Conservation (phyloP, 139 green algal genomes). For the Chlorokybus atmophyticus region DNA sequence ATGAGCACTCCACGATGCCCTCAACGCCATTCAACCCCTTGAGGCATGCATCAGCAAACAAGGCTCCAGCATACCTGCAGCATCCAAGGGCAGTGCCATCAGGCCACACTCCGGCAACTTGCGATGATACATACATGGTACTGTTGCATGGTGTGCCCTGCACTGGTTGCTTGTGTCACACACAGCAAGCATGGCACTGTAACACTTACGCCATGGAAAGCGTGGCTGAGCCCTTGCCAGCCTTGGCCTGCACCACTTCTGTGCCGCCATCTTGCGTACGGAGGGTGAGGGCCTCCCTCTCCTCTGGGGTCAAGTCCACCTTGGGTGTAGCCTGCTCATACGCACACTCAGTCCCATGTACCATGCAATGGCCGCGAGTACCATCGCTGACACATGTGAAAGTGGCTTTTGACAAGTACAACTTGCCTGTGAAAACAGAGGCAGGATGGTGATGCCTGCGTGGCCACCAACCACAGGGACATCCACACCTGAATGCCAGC, state of each 20-base stretch:
- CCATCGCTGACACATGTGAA: background rate
- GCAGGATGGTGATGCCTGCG: conserved; percentile 93
- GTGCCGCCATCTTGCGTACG: conserved; percentile 97
- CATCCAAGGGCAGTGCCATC: background rate
- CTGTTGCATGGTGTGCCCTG: background rate
- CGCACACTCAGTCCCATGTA: conserved; percentile 1
- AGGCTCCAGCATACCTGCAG: conserved; percentile 70
- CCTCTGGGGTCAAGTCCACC: conserved; percentile 46
- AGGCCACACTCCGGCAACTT: background rate
- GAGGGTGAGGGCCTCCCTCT: conserved; percentile 85
- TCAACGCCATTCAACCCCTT: conserved; percentile 75
- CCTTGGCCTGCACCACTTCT: conserved; percentile 66
- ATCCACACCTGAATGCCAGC: conserved; percentile 52
- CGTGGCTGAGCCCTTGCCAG: conserved; percentile 38
- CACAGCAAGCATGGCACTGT: background rate
- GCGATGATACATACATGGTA: background rate
- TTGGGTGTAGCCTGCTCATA: conserved; percentile 37
- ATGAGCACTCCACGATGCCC: conserved; percentile 56
- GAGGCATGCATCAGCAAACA: conserved; percentile 85
- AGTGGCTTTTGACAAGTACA: background rate
- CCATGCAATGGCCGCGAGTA: background rate
- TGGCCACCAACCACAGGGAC: conserved; percentile 95
- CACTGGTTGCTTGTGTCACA: background rate
- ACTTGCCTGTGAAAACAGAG: conserved; percentile 79
- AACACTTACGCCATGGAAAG: conserved; percentile 35